Evolutionary conservation across 306 rosid genomes (phyloP), one percentile per base, ranked within the genome.

Genomic region (Begonia peltatifolia): DNA sequence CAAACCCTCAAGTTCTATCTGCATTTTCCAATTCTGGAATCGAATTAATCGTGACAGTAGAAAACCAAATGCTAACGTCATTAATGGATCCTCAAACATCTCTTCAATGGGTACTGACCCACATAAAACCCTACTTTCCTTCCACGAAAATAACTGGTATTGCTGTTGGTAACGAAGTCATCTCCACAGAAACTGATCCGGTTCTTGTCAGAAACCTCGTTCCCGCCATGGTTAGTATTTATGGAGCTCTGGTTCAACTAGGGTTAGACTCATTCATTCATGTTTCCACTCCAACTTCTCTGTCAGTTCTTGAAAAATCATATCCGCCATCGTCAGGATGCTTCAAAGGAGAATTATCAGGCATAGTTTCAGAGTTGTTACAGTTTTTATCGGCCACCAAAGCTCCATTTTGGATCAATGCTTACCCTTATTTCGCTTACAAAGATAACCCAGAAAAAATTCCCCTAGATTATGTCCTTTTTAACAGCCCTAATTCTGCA

Each of bases 381-480:
- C 77, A 71, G 57, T 92, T 83, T 66, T 63, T 92, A 52, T 46
- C 75, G 9, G 66, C 30, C 54, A 77, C 99, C 0, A 86, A 79
- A 22, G 54, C 99, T 0, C 99, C 99, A 3, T 92, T 86, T 57
- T 92, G 99, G 99, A 79, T 92, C 74, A 86, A 92, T 68, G 96
- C 96, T 4, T 92, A 92, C 55, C 94, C 99, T 1, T 92, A 81
- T 48, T 92, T 92, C 48, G 94, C 96, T 1, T 92, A 81, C 59
- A 74, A 86, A 41, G 94, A 58, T 42, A 62, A 64, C 14, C 93
- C 99, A 1, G 62, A 41, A n/a, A 22, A 12, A 2, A 70, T 92
- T n/a, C 13, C 99, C 12, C 60, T 92, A 50, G 74, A 92, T 36
- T 92, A 92, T 55, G 99, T 84, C 5, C 62, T 92, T 14, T 76